Conservation (phyloP, 306 rosid species). For the Myrica gale region DNA sequence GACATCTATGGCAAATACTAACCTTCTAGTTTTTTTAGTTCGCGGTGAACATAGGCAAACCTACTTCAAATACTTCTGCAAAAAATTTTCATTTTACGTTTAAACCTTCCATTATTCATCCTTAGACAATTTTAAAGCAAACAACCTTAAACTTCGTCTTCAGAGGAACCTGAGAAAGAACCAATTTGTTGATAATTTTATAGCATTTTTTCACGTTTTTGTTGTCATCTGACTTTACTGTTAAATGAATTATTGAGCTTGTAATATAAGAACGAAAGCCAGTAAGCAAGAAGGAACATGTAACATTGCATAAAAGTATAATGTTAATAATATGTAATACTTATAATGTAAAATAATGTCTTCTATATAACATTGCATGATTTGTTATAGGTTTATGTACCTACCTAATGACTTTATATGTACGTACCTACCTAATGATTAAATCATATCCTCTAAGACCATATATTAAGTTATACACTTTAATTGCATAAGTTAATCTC, state of each 20-base stretch:
- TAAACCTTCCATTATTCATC: background rate
- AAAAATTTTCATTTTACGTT: background rate
- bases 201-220: background rate
- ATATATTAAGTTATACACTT: too few species aligned
- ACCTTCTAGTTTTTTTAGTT: background rate
- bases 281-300: constrained; percentile 29
- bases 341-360: too few species aligned
- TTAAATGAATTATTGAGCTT: too few species aligned
- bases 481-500: too few species aligned
- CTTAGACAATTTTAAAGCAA: background rate
- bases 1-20: background rate
- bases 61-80: background rate
- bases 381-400: too few species aligned
- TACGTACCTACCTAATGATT: too few species aligned
- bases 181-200: background rate
- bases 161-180: background rate
- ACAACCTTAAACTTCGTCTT: background rate
- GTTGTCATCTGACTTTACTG: background rate
- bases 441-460: too few species aligned
- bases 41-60: background rate
- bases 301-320: too few species aligned
- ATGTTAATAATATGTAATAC: too few species aligned
- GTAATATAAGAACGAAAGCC: background rate
- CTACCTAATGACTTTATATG: too few species aligned
- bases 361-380: too few species aligned